Evolutionary conservation across 208 protist species (phyloP).

Genomic region (Leishmania braziliensis): DNA sequence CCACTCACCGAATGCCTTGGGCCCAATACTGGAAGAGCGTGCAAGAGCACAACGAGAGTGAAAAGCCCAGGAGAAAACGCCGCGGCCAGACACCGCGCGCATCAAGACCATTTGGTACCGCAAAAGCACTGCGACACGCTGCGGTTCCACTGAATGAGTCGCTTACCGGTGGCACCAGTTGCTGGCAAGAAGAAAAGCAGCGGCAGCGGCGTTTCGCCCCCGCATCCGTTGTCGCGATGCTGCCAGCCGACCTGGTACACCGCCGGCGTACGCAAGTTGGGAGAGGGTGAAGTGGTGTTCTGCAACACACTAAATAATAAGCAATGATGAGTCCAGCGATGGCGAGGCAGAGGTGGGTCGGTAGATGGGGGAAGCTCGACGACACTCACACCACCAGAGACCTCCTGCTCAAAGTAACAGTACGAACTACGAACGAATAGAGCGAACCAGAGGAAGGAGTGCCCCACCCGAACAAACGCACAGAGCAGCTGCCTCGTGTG

Average conservation of each 20-base stretch:
- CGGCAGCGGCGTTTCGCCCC: neutral
- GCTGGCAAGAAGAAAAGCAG: neutral
- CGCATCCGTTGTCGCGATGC: neutral
- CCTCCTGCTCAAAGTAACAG: neutral
- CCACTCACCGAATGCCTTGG: neutral
- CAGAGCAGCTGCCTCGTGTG: neutral
- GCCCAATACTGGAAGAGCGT: neutral
- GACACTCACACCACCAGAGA: neutral
- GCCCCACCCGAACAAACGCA: neutral
- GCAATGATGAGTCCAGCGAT: neutral
- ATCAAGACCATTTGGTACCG: neutral
- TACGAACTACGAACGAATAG: neutral
- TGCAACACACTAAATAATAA: neutral
- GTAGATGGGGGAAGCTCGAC: neutral
- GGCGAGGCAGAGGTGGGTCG: neutral
- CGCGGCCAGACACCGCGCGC: neutral
- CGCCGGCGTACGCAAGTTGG: neutral
- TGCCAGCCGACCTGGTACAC: neutral
- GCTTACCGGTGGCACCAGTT: neutral
- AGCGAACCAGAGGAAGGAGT: neutral
- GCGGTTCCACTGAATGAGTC: neutral
- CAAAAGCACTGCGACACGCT: neutral
- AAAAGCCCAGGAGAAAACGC: neutral
- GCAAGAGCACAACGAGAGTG: neutral
- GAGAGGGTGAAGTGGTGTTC: neutral